These are phyloP conservation scores for Xylaria polymorpha DNA, from an alignment of 2,329 filamentous ascomycete species.

Conservation along the genomic window DNA sequence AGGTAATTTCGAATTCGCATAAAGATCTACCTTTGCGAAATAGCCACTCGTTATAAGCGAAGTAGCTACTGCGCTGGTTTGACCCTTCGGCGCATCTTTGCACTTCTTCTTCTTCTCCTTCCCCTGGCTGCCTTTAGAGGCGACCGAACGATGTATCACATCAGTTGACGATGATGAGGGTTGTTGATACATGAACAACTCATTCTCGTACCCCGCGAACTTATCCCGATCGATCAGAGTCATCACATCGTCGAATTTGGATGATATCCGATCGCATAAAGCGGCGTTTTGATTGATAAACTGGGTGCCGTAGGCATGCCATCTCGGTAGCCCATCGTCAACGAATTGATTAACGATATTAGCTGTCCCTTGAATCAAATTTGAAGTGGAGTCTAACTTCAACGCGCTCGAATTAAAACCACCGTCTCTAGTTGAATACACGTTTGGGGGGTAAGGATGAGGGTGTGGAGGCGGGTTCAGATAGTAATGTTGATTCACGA, in stretches of 20 bases:
- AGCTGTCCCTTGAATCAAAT: constrained; percentile 57
- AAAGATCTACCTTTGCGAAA: constrained; percentile 81
- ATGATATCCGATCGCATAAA: constrained; percentile 69
- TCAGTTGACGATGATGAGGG: constrained; percentile 36
- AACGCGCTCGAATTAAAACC: constrained; percentile 50
- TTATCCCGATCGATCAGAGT: constrained; percentile 76
- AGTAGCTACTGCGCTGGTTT: constrained; percentile 51
- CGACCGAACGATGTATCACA: constrained; percentile 27
- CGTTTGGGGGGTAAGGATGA: constrained; percentile 36
- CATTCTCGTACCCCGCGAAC: constrained; percentile 64
- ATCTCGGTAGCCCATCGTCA: constrained; percentile 57
- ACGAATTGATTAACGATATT: constrained; percentile 53
- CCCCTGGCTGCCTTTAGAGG: constrained; percentile 34
- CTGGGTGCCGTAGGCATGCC: constrained; percentile 57
- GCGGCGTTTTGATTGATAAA: constrained; percentile 59
- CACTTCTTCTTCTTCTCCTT: constrained; percentile 52
- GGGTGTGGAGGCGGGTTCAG: constrained; percentile 47
- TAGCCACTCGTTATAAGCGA: constrained; percentile 63
- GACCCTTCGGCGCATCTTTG: constrained; percentile 52
- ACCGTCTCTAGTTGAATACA: constrained; percentile 40
- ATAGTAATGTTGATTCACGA: constrained; percentile 66
- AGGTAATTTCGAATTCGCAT: constrained; percentile 81
- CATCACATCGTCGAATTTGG: constrained; percentile 74
- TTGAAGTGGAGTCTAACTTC: constrained; percentile 55
- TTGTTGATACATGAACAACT: constrained; percentile 59